These are phyloP conservation scores for Danielia oregonensis DNA, from an alignment of 805 yeast species.

Conservation along the genomic window DNA sequence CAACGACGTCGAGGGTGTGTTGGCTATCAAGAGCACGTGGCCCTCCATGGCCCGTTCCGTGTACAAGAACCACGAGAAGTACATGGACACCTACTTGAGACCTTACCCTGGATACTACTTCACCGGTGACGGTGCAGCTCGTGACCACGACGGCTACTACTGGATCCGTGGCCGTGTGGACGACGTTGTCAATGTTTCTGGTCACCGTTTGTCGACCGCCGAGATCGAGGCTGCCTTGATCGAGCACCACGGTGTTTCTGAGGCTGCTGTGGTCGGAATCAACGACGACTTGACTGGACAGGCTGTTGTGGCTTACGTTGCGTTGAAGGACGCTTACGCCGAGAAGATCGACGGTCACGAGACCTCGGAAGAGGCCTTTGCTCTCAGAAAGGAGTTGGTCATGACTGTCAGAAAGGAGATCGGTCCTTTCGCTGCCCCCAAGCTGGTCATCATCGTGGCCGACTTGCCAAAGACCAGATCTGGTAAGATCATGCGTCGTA, in stretches of 20 bases:
- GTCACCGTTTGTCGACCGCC: constrained; percentile 85
- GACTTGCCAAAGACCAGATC: constrained; percentile 86
- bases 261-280: constrained; percentile 81
- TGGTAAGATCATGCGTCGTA: constrained; percentile 85
- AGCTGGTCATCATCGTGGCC: constrained; percentile 63
- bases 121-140: constrained; percentile 88
- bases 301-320: constrained; percentile 79
- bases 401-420: constrained; percentile 73
- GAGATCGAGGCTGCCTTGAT: constrained; percentile 82
- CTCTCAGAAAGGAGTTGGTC: constrained; percentile 59
- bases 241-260: constrained; percentile 68
- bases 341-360: constrained; percentile 24
- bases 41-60: constrained; percentile 84
- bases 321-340: constrained; percentile 53
- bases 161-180: constrained; percentile 88
- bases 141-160: constrained; percentile 78
- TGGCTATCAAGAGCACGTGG: constrained; percentile 72
- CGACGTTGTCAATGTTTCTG: constrained; percentile 84
- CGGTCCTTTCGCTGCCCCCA: constrained; percentile 87
- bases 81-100: constrained; percentile 73
- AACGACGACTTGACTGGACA: constrained; percentile 83
- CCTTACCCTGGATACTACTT: constrained; percentile 82
- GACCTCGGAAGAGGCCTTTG: constrained; percentile 44
- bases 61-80: constrained; percentile 72
- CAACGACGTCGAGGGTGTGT: constrained; percentile 75